phyloP scores from a whole-genome alignment of 768 basidiomycete genomes.

The Termitomyces sp. region DNA sequence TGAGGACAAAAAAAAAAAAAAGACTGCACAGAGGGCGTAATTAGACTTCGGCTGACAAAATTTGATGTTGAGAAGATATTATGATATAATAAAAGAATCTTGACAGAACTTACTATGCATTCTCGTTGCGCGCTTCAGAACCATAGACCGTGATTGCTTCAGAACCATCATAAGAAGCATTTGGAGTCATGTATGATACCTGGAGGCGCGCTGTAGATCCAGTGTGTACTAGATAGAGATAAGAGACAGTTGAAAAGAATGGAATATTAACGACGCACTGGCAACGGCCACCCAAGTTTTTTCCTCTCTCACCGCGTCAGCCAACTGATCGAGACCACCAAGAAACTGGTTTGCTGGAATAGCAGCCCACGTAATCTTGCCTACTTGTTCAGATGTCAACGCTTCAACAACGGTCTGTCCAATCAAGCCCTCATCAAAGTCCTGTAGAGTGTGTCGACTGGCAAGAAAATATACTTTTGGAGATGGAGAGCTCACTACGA shows the following conservation, averaged over 20 bases:
- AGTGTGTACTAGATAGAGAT: slow-evolving; percentile 28
- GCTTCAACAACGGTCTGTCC: slow-evolving; percentile 20
- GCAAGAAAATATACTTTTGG: too few relatives aligned
- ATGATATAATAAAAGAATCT: background rate
- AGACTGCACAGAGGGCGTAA: slow-evolving; percentile 23
- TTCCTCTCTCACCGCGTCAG: slow-evolving; percentile 40
- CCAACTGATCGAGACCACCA: slow-evolving; percentile 36
- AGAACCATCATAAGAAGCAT: slow-evolving; percentile 42
- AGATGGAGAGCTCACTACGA: too few relatives aligned
- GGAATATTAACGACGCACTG: slow-evolving; percentile 22
- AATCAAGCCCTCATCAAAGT: too few relatives aligned
- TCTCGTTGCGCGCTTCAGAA: slow-evolving; percentile 47
- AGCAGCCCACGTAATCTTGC: slow-evolving; percentile 39
- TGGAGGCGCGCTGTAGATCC: slow-evolving; percentile 31
- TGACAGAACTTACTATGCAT: slow-evolving; percentile 39
- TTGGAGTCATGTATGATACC: slow-evolving; percentile 28
- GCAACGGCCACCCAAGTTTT: slow-evolving; percentile 29
- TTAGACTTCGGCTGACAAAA: slow-evolving; percentile 24
- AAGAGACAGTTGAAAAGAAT: background rate
- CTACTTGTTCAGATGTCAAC: slow-evolving; percentile 21
- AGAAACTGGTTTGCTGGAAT: slow-evolving; percentile 38
- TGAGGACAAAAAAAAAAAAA: background rate
- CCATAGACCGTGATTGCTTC: slow-evolving; percentile 42
- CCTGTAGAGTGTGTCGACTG: too few relatives aligned
- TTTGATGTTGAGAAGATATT: background rate